Base-by-base conservation (phyloP, 2,329 filamentous ascomycete genomes). In the Cytospora leucostoma region DNA sequence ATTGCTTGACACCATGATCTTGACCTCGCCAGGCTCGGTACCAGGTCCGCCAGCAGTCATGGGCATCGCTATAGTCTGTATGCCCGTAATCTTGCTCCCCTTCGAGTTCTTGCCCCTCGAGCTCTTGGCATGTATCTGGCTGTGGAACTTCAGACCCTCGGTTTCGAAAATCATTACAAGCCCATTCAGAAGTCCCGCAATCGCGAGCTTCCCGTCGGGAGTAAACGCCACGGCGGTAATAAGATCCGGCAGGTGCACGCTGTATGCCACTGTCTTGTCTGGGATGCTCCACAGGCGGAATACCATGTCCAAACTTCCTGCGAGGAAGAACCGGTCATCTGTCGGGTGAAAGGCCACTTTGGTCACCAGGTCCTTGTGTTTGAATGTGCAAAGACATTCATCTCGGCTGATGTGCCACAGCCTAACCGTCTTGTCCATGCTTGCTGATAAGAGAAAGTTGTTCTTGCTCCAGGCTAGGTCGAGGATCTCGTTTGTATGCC, bases 391-490 rank as follows among this genome's bases (percentile, higher is more conserved):
- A 0, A 99, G 81, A 71, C 93, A 97, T 71, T 98, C 93, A 4
- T 83, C 76, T 59, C 94, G 84, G 72, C 86, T 94, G 66, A 95
- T 83, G 75, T 99, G 95, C 94, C 95, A 99, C 55, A 99, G 76
- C 15, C 92, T 86, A 13, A 99, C 95, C 0, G 93, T 97, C 79
- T 97, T 97, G 74, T 99, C 95, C 93, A 98, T 97, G 0, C 93
- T 97, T 0, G 93, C 96, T 4, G 94, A 97, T 17, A 99, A 81
- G 34, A 99, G 77, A 70, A 99, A 99, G 74, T 96, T 97, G 76
- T 99, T 99, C 82, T 98, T 99, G 79, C 94, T 98, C 95, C 95
- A 99, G 74, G 92, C 96, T 65, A 99, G 75, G 73, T 97, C 94
- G 67, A 99, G 78, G 7, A 99, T 87, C 69, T 96, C 93, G 17